phyloP scores from a whole-genome alignment of 2,329 filamentous ascomycete species.

The Ophiocordyceps camponoti-floridani region DNA sequence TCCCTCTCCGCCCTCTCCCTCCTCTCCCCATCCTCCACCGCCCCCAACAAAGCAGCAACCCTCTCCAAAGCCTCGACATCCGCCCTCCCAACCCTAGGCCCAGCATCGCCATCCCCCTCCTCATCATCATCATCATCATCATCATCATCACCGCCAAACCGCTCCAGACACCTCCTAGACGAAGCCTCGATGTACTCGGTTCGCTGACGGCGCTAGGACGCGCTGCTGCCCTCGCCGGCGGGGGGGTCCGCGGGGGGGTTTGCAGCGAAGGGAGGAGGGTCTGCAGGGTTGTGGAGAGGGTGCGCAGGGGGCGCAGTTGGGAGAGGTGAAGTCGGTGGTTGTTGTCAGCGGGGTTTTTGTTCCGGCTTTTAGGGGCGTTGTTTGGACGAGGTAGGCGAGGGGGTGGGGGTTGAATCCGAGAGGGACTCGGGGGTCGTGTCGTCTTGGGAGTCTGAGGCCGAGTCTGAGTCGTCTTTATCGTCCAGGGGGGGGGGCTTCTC shows the following conservation, averaged over 20 bases:
- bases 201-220: slow-evolving; percentile 50
- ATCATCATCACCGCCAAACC: slow-evolving; percentile 47
- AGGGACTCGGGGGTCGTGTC: too few species aligned
- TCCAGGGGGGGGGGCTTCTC: too few species aligned
- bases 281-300: slow-evolving; percentile 41
- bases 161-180: slow-evolving; percentile 60
- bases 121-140: slow-evolving; percentile 1
- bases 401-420: too few species aligned
- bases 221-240: too few species aligned
- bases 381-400: slow-evolving; percentile 40
- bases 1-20: not conserved
- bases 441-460: too few species aligned
- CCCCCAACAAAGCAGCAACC: slow-evolving; percentile 15
- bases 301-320: slow-evolving; percentile 64
- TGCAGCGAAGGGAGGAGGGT: slow-evolving; percentile 51
- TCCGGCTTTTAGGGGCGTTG: slow-evolving; percentile 29
- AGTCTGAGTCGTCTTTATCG: too few species aligned
- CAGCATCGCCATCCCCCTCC: slow-evolving; percentile 38
- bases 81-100: slow-evolving; percentile 26
- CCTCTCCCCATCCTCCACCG: not conserved
- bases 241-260: too few species aligned
- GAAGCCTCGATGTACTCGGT: slow-evolving; percentile 71
- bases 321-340: slow-evolving; percentile 64
- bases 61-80: slow-evolving; percentile 41
- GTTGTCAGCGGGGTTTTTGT: slow-evolving; percentile 44